phyloP scores from a whole-genome alignment of 2,329 filamentous ascomycete species.

The Neocucurbitaria cava region DNA sequence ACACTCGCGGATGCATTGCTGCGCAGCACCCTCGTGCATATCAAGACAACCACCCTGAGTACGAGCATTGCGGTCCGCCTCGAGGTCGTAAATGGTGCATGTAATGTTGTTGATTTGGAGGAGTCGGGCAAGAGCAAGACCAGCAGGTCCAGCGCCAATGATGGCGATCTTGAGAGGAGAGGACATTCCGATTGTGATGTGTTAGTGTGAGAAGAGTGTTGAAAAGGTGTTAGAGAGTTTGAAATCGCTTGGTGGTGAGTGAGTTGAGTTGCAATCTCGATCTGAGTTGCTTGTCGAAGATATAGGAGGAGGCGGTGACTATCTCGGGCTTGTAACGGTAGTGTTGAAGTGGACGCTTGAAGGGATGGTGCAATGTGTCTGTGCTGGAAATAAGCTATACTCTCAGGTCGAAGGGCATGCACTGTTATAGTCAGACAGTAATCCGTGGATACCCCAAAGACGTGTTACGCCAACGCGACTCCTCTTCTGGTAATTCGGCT shows the following conservation, averaged over 20 bases:
- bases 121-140: constrained; percentile 60
- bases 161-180: constrained; percentile 11
- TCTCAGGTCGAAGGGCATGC: constrained; percentile 1
- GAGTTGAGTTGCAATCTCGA: neutral
- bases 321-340: neutral
- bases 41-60: constrained; percentile 57
- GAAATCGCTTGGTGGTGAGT: neutral
- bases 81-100: constrained; percentile 56
- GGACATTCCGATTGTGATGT: neutral
- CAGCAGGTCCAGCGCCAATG: constrained; percentile 39
- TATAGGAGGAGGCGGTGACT: neutral
- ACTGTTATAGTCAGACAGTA: constrained; percentile 1
- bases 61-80: constrained; percentile 11
- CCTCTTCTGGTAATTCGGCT: neutral
- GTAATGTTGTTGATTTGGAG: constrained; percentile 54
- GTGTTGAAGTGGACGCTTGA: neutral
- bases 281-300: neutral
- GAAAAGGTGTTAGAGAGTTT: neutral
- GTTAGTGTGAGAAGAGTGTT: neutral
- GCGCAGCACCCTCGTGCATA: constrained; percentile 58
- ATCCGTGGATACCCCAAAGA: neutral
- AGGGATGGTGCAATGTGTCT: neutral
- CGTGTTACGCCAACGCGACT: neutral
- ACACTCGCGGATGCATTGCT: constrained; percentile 57
- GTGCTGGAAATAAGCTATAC: neutral